Conservation (phyloP, 23 red algal species). For the Pyropia yezoensis region DNA sequence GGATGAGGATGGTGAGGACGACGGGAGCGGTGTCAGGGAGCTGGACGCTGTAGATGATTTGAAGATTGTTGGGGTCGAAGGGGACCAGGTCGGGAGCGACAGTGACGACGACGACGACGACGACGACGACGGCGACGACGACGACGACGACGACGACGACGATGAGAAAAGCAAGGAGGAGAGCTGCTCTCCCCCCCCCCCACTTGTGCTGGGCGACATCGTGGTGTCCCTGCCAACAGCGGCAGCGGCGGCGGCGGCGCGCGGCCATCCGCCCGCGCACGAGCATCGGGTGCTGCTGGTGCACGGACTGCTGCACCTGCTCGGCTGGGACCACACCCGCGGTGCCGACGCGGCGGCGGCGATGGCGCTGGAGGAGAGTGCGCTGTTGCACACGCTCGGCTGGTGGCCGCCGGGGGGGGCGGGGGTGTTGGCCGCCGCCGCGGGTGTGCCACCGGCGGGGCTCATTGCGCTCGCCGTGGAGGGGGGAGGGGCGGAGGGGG, state of each 20-base stretch:
- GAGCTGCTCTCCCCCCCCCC: not conserved
- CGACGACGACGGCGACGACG: too few relatives aligned
- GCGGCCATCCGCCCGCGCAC: constrained; percentile 10
- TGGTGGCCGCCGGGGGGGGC: constrained; percentile 2
- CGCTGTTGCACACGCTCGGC: constrained; percentile 1
- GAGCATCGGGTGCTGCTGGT: constrained; percentile 78
- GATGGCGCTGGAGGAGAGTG: constrained; percentile 3
- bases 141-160: too few relatives aligned
- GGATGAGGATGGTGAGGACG: too few relatives aligned
- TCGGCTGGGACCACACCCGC: constrained; percentile 88
- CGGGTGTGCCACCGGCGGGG: too few relatives aligned
- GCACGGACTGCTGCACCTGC: constrained; percentile 86
- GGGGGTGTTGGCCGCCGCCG: not conserved
- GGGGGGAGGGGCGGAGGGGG: too few relatives aligned
- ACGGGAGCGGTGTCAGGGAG: too few relatives aligned
- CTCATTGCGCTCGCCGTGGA: too few relatives aligned
- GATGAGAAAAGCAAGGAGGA: not conserved
- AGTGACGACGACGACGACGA: not conserved
- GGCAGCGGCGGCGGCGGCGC: constrained; percentile 18
- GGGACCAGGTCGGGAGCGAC: not conserved
- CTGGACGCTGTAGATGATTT: not conserved
- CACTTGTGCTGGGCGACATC: constrained; percentile 70
- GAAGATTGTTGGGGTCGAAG: not conserved
- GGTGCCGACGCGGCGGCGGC: constrained; percentile 19
- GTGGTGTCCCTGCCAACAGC: constrained; percentile 78